Evolutionary conservation across 805 yeast species (phyloP).

Genomic region (Starmera pachycereana): DNA sequence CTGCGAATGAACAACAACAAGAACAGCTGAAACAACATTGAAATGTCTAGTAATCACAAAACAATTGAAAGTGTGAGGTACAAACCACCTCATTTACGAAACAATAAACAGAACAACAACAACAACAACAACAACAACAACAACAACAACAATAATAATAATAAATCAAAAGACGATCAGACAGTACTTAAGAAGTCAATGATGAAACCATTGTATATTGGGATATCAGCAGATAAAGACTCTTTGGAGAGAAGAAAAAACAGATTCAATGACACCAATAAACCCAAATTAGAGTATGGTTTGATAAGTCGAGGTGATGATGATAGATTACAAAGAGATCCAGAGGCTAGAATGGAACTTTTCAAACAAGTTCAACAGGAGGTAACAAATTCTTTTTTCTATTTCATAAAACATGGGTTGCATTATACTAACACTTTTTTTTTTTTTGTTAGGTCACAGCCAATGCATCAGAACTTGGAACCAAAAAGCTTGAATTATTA

Average conservation of each 20-base stretch:
- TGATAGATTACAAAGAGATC: conserved; percentile 33
- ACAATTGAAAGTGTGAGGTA: neutral
- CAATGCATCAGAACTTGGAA: no score
- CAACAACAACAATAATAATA: neutral
- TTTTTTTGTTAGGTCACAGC: no score
- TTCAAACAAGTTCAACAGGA: conserved; percentile 27
- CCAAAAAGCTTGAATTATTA: no score
- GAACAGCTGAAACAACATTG: no score
- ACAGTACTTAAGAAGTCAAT: neutral
- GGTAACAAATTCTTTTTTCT: no score
- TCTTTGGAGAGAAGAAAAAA: conserved; percentile 20
- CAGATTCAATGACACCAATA: conserved; percentile 22
- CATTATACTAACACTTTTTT: no score
- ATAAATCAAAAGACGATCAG: neutral
- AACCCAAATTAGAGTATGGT: conserved; percentile 30
- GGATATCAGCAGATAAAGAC: conserved; percentile 1
- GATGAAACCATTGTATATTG: conserved; percentile 1
- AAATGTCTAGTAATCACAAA: no score
- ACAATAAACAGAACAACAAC: neutral
- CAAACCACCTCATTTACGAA: neutral
- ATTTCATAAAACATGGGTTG: no score
- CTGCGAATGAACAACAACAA: no score
- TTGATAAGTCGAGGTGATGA: conserved; percentile 54
- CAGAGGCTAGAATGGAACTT: conserved; percentile 28
- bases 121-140: neutral